A percentile compares a stretch with the other conserved stretches of the same genome.
Evolutionary conservation across 306 rosid species (phyloP).

Genomic region (Acmispon strigosus): DNA sequence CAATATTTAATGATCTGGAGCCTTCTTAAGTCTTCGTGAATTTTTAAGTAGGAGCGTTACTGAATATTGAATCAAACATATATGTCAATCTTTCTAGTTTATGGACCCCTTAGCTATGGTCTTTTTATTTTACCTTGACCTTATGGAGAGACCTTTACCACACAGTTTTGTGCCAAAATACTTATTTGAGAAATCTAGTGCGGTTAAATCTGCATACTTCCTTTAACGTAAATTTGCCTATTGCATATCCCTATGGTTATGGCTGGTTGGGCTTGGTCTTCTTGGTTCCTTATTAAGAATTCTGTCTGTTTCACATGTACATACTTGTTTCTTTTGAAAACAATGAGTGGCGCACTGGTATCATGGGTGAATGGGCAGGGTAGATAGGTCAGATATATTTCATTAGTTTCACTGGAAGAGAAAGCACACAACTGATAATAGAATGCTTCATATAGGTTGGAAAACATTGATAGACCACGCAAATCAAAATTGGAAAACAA

Average conservation of each 20-base stretch:
- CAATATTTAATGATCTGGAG: background rate
- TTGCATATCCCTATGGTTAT: background rate
- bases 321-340: background rate
- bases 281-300: background rate
- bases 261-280: background rate
- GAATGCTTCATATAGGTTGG: slow-evolving; percentile 44
- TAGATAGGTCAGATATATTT: background rate
- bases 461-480: slow-evolving; percentile 40
- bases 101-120: no score
- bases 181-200: background rate
- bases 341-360: background rate
- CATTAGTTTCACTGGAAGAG: slow-evolving; percentile 9
- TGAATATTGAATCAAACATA: background rate
- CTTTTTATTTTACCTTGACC: no score
- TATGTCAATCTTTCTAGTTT: background rate
- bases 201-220: background rate
- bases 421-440: background rate
- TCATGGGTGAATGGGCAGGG: background rate
- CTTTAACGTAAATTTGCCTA: background rate
- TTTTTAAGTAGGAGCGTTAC: background rate
- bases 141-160: background rate
- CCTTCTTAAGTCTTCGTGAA: background rate
- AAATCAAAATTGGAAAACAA: no score
- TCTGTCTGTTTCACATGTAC: background rate
- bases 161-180: background rate